Conservation (phyloP, 345 rosid genomes). For the Turnera subulata region DNA sequence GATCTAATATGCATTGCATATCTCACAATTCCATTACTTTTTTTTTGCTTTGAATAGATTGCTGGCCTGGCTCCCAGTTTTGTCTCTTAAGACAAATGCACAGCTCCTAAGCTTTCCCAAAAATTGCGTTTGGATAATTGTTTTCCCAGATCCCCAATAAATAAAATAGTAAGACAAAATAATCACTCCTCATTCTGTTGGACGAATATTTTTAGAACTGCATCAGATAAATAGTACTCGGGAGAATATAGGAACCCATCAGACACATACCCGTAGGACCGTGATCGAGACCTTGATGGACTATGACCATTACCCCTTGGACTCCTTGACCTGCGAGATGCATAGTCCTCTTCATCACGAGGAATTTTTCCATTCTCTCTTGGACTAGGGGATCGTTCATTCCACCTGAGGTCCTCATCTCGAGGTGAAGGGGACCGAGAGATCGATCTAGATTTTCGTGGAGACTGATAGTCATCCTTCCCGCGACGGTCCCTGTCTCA, state of each 20-base stretch:
- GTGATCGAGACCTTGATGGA: constrained; percentile 52
- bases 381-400: constrained; percentile 43
- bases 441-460: constrained; percentile 49
- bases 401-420: constrained; percentile 39
- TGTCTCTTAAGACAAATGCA: too few relatives aligned
- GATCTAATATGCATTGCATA: too few relatives aligned
- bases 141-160: too few relatives aligned
- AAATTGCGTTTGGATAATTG: too few relatives aligned
- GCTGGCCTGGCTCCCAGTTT: too few relatives aligned
- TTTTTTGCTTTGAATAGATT: too few relatives aligned
- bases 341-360: constrained; percentile 34
- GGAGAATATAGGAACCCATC: background rate
- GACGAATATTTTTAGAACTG: too few relatives aligned
- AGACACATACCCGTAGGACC: constrained; percentile 46
- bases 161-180: too few relatives aligned
- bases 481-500: constrained; percentile 41
- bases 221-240: too few relatives aligned
- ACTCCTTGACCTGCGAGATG: constrained; percentile 42
- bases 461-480: constrained; percentile 45
- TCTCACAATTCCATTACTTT: too few relatives aligned
- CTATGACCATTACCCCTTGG: constrained; percentile 31
- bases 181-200: too few relatives aligned
- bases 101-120: too few relatives aligned
- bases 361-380: constrained; percentile 41
- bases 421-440: constrained; percentile 53